Base-by-base conservation (phyloP, 106 monocot genomes). In the Amphibolis antarctica region DNA sequence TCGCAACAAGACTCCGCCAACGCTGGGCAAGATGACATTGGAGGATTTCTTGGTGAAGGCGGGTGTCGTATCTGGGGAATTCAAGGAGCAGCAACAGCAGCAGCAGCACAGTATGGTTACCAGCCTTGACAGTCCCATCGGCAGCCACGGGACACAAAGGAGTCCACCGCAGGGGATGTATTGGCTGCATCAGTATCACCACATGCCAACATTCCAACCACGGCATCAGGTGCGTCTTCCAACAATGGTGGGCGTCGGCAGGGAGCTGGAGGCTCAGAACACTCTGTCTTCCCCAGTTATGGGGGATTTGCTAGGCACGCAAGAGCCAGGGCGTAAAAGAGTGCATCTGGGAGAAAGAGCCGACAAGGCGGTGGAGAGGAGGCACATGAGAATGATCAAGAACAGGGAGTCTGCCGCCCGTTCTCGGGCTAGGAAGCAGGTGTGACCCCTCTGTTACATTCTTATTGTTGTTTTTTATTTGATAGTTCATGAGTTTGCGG, bases 381-480 rank as follows among this genome's bases (percentile, higher is more conserved):
- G 83, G 68, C 93, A 93, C 58, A 88, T 83, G 75, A 80, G 93
- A 75, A 93, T 93, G 93, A 93, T 93, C 25, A 88, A 93, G 70
- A 93, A 93, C 57, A 55, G 93, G 53, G 93, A 94, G 70, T 94
- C 94, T 13, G 94, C 94, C 45, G 94, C 94, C 1, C 80, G 94
- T 53, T 94, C 94, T 9, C 86, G 94, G 69, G 94, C 94, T 55
- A 86, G 94, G 77, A 94, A 94, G 66, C 89, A 89, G 89, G 94
- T 94, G 3, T 22, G 3, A 1, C 14, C 24, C 12, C 1, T 48
- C 53, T 22, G 9, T 53, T 53, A n/a, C n/a, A n/a, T 21, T 15
- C 18, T 48, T 53, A n/a, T 18, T 48, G 9, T 48, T 15, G 12
- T 48, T 4, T 18, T 15, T 48, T 48, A 11, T 4, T 1, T 15